Base-by-base conservation (phyloP, 306 rosid species). In the Medicago arabica region DNA sequence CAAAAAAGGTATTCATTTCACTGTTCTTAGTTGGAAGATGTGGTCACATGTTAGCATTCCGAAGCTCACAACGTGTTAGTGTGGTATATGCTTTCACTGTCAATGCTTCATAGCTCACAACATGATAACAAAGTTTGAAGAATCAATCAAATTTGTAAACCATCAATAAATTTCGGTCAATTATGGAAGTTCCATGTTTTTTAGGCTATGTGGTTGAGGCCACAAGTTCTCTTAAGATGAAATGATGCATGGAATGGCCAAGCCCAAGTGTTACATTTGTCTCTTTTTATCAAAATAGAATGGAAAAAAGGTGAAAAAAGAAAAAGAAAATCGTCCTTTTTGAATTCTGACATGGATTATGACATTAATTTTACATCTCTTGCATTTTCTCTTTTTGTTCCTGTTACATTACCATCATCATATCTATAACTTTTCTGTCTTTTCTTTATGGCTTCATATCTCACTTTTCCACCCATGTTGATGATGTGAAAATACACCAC, bases 11-110 rank as follows among this genome's bases (percentile, higher is more conserved):
- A 16, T 43, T 61, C 49, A 7, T n/a, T 43, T 61, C 66, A 7
- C 49, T 7, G 11, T 17, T 81, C 47, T 60, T 25, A 6, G 54
- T 34, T 46, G 65, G 61, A 70, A 62, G 51, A 77, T 38, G 68
- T 49, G 63, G 80, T 40, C 53, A 47, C 25, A 53, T 62, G 70
- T 78, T 49, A 43, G 77, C 31, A 18, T 55, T 55, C 15, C 15
- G 1, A 3, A 18, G 31, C 1, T 55, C 61, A 55, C 34, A 19
- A 46, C 16, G 15, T 44, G n/a, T 44, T 6, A 44, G 60, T 54
- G 6, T 54, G 2, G 31, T 18, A 54, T 54, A 25, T 8, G 14
- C 1, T 18, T 4, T 53, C 2, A 1, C 6, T 53, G 59, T 53
- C 2, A 8, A 53, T 16, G 59, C 4, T 53, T 53, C 13, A 53